Evolutionary conservation across 2,329 filamentous ascomycete genomes (phyloP).

Genomic region (Phoma sp.): DNA sequence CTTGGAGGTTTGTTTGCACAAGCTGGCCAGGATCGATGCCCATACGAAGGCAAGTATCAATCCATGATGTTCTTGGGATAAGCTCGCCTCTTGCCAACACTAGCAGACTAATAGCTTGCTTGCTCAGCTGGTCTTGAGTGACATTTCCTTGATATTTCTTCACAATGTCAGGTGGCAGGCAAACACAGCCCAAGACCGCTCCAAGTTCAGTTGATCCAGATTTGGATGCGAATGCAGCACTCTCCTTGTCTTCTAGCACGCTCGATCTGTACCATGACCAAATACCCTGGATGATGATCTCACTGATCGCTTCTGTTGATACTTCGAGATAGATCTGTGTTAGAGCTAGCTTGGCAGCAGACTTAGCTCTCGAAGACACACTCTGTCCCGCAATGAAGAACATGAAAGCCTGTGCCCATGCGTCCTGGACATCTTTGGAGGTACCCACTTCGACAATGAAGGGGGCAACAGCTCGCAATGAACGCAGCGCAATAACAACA

Average conservation of each 20-base stretch:
- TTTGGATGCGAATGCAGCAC: slow-evolving; percentile 70
- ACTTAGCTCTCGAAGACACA: slow-evolving; percentile 68
- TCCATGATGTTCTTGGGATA: slow-evolving; percentile 83
- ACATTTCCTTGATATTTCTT: slow-evolving; percentile 54
- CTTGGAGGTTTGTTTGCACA: slow-evolving; percentile 68
- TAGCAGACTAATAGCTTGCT: slow-evolving; percentile 78
- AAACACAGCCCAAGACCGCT: slow-evolving; percentile 68
- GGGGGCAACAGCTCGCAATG: slow-evolving; percentile 69
- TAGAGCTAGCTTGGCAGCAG: slow-evolving; percentile 68
- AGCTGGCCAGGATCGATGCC: slow-evolving; percentile 84
- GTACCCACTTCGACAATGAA: slow-evolving; percentile 60
- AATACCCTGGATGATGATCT: slow-evolving; percentile 72
- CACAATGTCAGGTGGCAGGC: slow-evolving; percentile 62
- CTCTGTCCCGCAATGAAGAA: slow-evolving; percentile 73
- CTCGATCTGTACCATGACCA: slow-evolving; percentile 79
- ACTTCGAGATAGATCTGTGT: slow-evolving; percentile 67
- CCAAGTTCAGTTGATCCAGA: slow-evolving; percentile 70
- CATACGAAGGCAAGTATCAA: slow-evolving; percentile 81
- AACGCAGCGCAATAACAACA: slow-evolving; percentile 75
- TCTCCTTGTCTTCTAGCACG: slow-evolving; percentile 80
- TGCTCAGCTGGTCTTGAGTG: slow-evolving; percentile 63
- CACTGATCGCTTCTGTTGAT: slow-evolving; percentile 65
- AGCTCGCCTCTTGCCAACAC: slow-evolving; percentile 81
- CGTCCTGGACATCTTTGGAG: slow-evolving; percentile 59
- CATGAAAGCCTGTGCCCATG: slow-evolving; percentile 88